phyloP scores from a whole-genome alignment of 345 rosid species.

The Populus nigra region DNA sequence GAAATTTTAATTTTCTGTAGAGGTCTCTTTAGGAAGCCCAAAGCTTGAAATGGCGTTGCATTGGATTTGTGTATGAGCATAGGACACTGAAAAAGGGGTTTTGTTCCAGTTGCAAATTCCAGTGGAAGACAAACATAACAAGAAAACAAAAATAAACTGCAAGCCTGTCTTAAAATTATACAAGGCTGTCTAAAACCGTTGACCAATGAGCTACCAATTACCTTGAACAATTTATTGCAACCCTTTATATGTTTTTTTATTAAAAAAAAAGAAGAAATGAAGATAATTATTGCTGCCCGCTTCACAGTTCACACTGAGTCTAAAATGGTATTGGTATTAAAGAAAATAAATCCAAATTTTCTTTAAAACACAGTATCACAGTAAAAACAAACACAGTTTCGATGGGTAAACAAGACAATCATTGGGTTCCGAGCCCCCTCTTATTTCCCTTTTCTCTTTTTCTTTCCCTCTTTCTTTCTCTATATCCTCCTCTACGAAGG shows the following conservation, averaged over 20 bases:
- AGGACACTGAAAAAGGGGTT: neutral
- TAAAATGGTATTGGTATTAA: too few species aligned
- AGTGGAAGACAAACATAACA: neutral
- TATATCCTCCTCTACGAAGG: conserved; percentile 24
- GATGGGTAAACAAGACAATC: conserved; percentile 7
- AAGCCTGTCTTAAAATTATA: neutral
- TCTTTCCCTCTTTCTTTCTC: conserved; percentile 11
- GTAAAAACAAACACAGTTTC: too few species aligned
- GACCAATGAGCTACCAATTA: neutral
- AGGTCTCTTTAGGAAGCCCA: neutral
- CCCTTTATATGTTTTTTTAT: neutral
- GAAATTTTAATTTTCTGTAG: neutral
- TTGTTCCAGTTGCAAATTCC: neutral
- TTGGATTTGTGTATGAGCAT: neutral
- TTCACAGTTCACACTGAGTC: neutral
- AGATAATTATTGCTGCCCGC: neutral
- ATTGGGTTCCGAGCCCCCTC: conserved; percentile 39
- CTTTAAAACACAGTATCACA: too few species aligned
- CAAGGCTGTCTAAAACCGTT: too few species aligned
- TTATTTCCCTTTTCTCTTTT: neutral
- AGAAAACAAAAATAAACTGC: neutral
- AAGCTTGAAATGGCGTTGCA: neutral
- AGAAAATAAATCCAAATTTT: too few species aligned
- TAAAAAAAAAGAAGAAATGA: neutral
- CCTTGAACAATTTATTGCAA: conserved; percentile 12